These are phyloP conservation scores for Lablab purpureus DNA, from an alignment of 306 rosid genomes.

Conservation along the genomic window DNA sequence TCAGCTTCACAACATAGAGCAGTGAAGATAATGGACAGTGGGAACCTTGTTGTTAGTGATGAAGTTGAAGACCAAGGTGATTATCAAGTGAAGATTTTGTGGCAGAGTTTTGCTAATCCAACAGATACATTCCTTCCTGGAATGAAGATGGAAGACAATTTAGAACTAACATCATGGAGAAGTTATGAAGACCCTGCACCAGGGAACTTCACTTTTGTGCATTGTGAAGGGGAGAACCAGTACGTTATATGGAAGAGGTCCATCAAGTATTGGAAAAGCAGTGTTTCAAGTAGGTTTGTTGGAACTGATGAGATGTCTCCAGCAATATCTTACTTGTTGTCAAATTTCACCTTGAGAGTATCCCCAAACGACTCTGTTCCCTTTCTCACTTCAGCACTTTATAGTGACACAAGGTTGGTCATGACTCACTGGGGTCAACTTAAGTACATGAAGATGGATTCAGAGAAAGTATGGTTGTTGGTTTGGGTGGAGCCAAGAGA, in stretches of 20 bases:
- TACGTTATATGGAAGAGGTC: constrained; percentile 78
- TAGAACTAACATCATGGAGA: constrained; percentile 74
- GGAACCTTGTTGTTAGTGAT: constrained; percentile 62
- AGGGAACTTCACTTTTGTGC: constrained; percentile 80
- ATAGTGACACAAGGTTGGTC: constrained; percentile 60
- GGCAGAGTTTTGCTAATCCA: constrained; percentile 81
- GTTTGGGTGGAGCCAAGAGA: constrained; percentile 83
- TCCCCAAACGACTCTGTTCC: constrained; percentile 68
- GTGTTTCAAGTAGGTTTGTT: constrained; percentile 57
- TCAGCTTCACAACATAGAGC: constrained; percentile 44
- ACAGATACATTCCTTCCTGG: constrained; percentile 88
- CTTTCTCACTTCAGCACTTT: constrained; percentile 66
- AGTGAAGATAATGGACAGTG: constrained; percentile 66
- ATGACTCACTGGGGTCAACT: constrained; percentile 73
- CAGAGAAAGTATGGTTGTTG: constrained; percentile 61
- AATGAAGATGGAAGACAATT: constrained; percentile 65
- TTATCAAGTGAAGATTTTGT: constrained; percentile 45
- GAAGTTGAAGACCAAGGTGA: constrained; percentile 48
- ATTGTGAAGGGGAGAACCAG: constrained; percentile 63
- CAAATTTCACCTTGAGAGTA: constrained; percentile 59
- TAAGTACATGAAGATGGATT: constrained; percentile 60
- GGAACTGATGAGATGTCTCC: constrained; percentile 70
- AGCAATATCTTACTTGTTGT: constrained; percentile 65
- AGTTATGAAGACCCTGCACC: constrained; percentile 65
- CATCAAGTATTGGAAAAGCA: constrained; percentile 77